Percentiles rank a stretch among this genome's conserved stretches.
These are phyloP conservation scores for Takakia lepidozioides DNA, from an alignment of 225 moss, liverwort and hornwort species.

Conservation along the genomic window DNA sequence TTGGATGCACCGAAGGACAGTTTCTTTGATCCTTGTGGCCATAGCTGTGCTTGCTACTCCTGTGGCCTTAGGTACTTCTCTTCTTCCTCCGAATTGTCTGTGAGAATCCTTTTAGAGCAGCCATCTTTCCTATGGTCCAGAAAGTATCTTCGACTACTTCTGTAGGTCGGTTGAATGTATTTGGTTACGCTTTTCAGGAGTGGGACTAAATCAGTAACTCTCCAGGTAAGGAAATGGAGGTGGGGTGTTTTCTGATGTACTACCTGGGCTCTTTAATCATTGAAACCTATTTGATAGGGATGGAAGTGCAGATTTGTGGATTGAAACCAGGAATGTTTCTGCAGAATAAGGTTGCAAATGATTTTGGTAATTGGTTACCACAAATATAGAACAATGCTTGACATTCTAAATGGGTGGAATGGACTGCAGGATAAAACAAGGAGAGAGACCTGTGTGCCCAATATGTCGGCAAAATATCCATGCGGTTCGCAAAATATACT, in stretches of 20 bases:
- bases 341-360: background rate
- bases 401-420: background rate
- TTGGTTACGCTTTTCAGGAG: too few relatives aligned
- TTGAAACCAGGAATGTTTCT: too few relatives aligned
- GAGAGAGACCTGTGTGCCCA: slow-evolving; percentile 30
- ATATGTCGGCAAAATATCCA: slow-evolving; percentile 47
- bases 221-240: too few relatives aligned
- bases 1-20: slow-evolving; percentile 52
- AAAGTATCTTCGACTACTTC: too few relatives aligned
- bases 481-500: slow-evolving; percentile 37
- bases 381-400: background rate
- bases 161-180: too few relatives aligned
- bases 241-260: background rate
- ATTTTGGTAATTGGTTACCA: background rate
- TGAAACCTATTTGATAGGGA: too few relatives aligned
- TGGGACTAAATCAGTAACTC: too few relatives aligned
- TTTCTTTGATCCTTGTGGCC: slow-evolving; percentile 64
- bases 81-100: too few relatives aligned
- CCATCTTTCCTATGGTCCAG: too few relatives aligned
- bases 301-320: too few relatives aligned
- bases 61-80: slow-evolving; percentile 34
- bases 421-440: slow-evolving; percentile 38
- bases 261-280: too few relatives aligned
- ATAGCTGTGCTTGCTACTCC: slow-evolving; percentile 35
- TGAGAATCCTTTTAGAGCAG: too few relatives aligned